Percentiles rank a stretch among this genome's conserved stretches.
Evolutionary conservation across 2,329 filamentous ascomycete genomes (phyloP).

Genomic region (Alternaria conjuncta): DNA sequence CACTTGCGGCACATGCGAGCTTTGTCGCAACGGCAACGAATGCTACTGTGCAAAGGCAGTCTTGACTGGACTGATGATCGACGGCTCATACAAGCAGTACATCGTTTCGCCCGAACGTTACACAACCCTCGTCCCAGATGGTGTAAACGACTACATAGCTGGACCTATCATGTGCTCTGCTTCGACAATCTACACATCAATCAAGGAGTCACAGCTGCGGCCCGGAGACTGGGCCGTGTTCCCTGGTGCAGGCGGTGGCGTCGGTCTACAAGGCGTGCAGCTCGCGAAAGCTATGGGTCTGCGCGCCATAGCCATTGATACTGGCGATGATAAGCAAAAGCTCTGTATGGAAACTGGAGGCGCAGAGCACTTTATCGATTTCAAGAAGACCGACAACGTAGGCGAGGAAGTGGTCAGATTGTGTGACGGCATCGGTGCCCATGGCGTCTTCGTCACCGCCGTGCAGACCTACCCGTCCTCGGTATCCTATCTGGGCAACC

Average conservation of each 20-base stretch:
- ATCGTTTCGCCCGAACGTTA: constrained; percentile 62
- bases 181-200: constrained; percentile 63
- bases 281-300: constrained; percentile 50
- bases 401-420: constrained; percentile 42
- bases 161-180: constrained; percentile 68
- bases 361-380: constrained; percentile 49
- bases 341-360: constrained; percentile 42
- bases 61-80: constrained; percentile 53
- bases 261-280: constrained; percentile 65
- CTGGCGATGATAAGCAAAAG: constrained; percentile 44
- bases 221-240: constrained; percentile 63
- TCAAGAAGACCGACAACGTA: constrained; percentile 41
- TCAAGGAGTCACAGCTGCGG: constrained; percentile 58
- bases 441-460: constrained; percentile 50
- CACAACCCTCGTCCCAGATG: constrained; percentile 62
- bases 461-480: constrained; percentile 41
- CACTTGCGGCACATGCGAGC: constrained; percentile 48
- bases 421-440: constrained; percentile 47
- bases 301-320: constrained; percentile 46
- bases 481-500: constrained; percentile 48
- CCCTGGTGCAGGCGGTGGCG: constrained; percentile 61
- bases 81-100: constrained; percentile 66
- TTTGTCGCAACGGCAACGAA: constrained; percentile 61
- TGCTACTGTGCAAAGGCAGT: constrained; percentile 58
- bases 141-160: constrained; percentile 61